These are phyloP conservation scores for Cyberlindnera americana DNA, from an alignment of 805 yeast species.

Conservation along the genomic window DNA sequence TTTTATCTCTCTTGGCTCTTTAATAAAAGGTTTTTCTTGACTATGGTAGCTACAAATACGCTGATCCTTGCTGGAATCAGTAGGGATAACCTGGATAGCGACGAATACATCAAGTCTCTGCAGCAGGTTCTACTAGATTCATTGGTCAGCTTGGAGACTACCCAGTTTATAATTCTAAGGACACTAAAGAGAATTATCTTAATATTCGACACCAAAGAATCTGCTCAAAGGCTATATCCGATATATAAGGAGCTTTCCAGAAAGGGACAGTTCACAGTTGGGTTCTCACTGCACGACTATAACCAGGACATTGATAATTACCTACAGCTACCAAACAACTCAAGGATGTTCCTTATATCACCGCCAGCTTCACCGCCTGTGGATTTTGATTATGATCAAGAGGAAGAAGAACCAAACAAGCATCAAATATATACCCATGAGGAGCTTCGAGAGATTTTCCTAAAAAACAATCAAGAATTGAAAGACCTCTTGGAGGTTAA, in stretches of 20 bases:
- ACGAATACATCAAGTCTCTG: slow-evolving; percentile 16
- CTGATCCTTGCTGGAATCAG: slow-evolving; percentile 25
- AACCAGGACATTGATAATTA: slow-evolving; percentile 19
- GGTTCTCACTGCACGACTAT: slow-evolving; percentile 21
- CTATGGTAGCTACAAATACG: slow-evolving; percentile 31
- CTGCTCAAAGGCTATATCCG: slow-evolving; percentile 10
- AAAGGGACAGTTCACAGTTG: slow-evolving; percentile 12
- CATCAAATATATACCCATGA: slow-evolving; percentile 27
- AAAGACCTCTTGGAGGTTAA: slow-evolving; percentile 14
- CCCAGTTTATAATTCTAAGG: slow-evolving; percentile 29
- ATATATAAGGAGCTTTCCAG: slow-evolving; percentile 1
- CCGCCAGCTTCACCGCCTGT: slow-evolving; percentile 43
- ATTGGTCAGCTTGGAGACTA: slow-evolving; percentile 17
- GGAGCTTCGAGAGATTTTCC: slow-evolving; percentile 23
- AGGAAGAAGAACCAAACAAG: slow-evolving; percentile 36
- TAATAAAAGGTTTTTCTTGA: too few relatives aligned
- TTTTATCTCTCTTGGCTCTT: neutral
- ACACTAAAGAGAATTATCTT: slow-evolving; percentile 26
- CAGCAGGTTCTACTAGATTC: slow-evolving; percentile 26
- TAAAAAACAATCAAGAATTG: slow-evolving; percentile 20
- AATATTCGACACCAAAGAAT: slow-evolving; percentile 19
- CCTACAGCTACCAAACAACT: slow-evolving; percentile 32
- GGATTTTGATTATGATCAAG: slow-evolving; percentile 35
- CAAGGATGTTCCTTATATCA: slow-evolving; percentile 35
- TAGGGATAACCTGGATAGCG: slow-evolving; percentile 17